Evolutionary conservation across 1,139 yeast genomes (phyloP).

Genomic region (Zygosaccharomyces sapae): DNA sequence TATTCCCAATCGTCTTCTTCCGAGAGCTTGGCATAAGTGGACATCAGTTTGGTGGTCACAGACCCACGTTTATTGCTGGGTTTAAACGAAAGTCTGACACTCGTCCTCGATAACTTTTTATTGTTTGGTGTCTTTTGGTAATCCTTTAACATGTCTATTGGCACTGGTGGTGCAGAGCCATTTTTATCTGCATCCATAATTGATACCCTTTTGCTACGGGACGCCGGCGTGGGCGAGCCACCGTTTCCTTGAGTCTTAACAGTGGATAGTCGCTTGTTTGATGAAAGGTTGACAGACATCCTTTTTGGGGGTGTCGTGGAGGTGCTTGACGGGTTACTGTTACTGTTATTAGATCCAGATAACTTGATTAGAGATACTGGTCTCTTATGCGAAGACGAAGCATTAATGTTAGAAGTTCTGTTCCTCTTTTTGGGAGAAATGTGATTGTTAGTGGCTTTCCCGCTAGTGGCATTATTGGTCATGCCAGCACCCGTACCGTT

Average conservation of each 20-base stretch:
- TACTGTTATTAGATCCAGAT: slow-evolving; percentile 17
- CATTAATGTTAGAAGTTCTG: slow-evolving; percentile 51
- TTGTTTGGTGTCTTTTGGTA: slow-evolving; percentile 19
- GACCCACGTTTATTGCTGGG: slow-evolving; percentile 59
- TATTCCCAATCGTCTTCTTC: slow-evolving; percentile 67
- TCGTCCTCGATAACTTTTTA: slow-evolving; percentile 33
- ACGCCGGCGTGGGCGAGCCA: slow-evolving; percentile 33
- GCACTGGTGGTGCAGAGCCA: slow-evolving; percentile 36
- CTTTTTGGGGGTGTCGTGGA: slow-evolving; percentile 28
- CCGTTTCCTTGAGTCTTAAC: slow-evolving; percentile 18
- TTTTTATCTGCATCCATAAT: slow-evolving; percentile 18
- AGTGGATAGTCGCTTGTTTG: slow-evolving; percentile 23
- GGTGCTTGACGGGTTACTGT: slow-evolving; percentile 17
- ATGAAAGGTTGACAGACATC: slow-evolving; percentile 25
- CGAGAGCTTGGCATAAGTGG: slow-evolving; percentile 67
- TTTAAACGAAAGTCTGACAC: slow-evolving; percentile 36
- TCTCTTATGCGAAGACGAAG: slow-evolving; percentile 50
- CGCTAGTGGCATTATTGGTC: background rate
- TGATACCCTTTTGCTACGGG: slow-evolving; percentile 30
- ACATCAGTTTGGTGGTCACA: slow-evolving; percentile 61
- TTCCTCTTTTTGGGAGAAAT: slow-evolving; percentile 36
- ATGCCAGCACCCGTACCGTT: slow-evolving; percentile 14
- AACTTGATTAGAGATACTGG: slow-evolving; percentile 52
- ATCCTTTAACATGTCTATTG: slow-evolving; percentile 36
- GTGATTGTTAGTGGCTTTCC: slow-evolving; percentile 1